Conservation (phyloP, 495 filamentous ascomycete genomes). For the Tetracladium marchalianum region DNA sequence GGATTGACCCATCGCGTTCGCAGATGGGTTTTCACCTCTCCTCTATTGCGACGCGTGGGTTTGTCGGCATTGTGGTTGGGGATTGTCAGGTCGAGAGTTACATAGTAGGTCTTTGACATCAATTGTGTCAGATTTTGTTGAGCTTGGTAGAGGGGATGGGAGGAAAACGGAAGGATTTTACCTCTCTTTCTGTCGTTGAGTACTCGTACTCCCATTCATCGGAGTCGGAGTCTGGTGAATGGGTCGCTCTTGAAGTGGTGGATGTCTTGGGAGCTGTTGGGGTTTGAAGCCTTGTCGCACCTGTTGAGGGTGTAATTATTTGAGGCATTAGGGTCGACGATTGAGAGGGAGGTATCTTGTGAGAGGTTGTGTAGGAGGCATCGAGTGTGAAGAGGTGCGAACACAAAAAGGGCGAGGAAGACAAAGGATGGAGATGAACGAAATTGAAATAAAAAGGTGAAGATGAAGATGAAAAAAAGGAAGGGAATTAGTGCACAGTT, state of each 20-base stretch:
- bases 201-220: conserved; percentile 52
- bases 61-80: conserved; percentile 30
- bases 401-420: neutral
- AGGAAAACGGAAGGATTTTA: conserved; percentile 10
- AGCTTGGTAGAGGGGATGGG: too few species aligned
- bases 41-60: neutral
- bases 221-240: conserved; percentile 23
- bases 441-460: too few species aligned
- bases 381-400: conserved; percentile 1
- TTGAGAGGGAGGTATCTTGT: conserved; percentile 13
- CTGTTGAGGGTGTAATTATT: neutral
- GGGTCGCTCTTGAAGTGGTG: too few species aligned
- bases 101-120: conserved; percentile 37
- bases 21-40: neutral
- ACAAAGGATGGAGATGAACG: too few species aligned
- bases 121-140: too few species aligned
- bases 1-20: conserved; percentile 19
- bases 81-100: conserved; percentile 44
- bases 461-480: too few species aligned
- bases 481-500: too few species aligned
- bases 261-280: too few species aligned
- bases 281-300: neutral
- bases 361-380: conserved; percentile 9
- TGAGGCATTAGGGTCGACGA: conserved; percentile 13
- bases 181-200: conserved; percentile 45